Evolutionary conservation across 495 filamentous ascomycete genomes (phyloP), one percentile per base, ranked within the genome.

Genomic region (Xylaria sp.): DNA sequence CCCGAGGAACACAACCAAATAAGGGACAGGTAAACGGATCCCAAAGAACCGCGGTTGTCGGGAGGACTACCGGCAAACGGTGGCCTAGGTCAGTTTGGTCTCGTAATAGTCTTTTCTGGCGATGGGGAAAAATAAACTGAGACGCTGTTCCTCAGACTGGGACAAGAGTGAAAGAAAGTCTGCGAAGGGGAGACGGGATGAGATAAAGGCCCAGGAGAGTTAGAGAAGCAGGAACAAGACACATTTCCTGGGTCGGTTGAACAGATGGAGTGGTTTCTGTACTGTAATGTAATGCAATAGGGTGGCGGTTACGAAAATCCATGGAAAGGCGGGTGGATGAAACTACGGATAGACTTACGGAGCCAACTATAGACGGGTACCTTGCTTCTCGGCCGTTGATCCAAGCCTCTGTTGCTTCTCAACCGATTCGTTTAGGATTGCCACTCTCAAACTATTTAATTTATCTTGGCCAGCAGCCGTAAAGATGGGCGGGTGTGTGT

Each of bases 91-190:
- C 67, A 69, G 66, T 33, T 52, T 67, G 58, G 46, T 73, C 71
- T 72, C 69, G 66, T 9, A 31, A 40, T 59, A 5, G 26, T 44
- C 17, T 7, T 40, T 61, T 33, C 33, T 66, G 50, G 19, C 11
- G 37, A 70, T 75, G 62, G 61, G 61, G 65, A 66, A 67, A 66
- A 71, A 66, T 64, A 66, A 71, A 75, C 71, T 78, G 76, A 79
- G 74, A 79, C 77, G 76, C 68, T 79, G 77, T 72, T 75, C 72
- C 77, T 74, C 65, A 78, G 71, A 46, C 75, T 77, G 68, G 73
- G 71, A 71, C 69, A 77, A 62, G 68, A 74, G 68, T 72, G 68
- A 71, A 72, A 74, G 77, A 73, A 74, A 50, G 68, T 55, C 26
- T 59, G 67, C 40, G 43, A 59, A 68, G 74, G 73, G 76, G 74